Evolutionary conservation across 495 filamentous ascomycete genomes (phyloP).

Genomic region (Talaromyces ruber): DNA sequence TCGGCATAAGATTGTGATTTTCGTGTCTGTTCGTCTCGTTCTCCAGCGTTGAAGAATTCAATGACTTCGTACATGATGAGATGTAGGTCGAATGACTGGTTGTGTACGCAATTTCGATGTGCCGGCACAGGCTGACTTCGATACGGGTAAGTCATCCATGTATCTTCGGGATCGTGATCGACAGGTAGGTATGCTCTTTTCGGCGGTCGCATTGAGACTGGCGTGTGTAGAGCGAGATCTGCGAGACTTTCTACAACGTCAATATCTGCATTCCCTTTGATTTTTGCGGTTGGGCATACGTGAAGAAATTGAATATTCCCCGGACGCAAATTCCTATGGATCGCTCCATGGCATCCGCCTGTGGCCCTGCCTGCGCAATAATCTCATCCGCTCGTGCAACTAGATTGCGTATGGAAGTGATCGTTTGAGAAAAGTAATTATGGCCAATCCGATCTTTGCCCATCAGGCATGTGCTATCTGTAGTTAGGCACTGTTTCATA

Average conservation of each 20-base stretch:
- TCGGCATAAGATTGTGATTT: background rate
- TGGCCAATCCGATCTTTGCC: constrained; percentile 5
- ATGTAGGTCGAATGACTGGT: constrained; percentile 5
- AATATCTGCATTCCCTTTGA: background rate
- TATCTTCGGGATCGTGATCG: constrained; percentile 8
- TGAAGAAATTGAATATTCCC: constrained; percentile 3
- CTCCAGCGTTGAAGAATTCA: constrained; percentile 7
- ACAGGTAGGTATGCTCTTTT: constrained; percentile 3
- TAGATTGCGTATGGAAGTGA: background rate
- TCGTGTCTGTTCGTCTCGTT: constrained; percentile 1
- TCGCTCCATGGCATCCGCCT: constrained; percentile 1
- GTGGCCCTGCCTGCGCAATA: background rate
- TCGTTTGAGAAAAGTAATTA: constrained; percentile 4
- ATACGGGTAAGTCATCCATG: constrained; percentile 13
- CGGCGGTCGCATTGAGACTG: constrained; percentile 6
- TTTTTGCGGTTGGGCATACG: background rate
- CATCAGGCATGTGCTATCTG: constrained; percentile 1
- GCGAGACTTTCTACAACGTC: constrained; percentile 2
- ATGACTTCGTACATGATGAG: constrained; percentile 10
- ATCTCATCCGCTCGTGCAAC: constrained; percentile 1
- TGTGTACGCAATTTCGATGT: constrained; percentile 11
- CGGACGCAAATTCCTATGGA: background rate
- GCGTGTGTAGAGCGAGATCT: constrained; percentile 8
- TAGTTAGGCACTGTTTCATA: background rate
- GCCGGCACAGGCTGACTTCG: constrained; percentile 7